A percentile compares a stretch with the other conserved stretches of the same genome.
These are phyloP conservation scores for Aurantiochytrium sp. DNA, from an alignment of 108 stramenopile species.

Conservation along the genomic window DNA sequence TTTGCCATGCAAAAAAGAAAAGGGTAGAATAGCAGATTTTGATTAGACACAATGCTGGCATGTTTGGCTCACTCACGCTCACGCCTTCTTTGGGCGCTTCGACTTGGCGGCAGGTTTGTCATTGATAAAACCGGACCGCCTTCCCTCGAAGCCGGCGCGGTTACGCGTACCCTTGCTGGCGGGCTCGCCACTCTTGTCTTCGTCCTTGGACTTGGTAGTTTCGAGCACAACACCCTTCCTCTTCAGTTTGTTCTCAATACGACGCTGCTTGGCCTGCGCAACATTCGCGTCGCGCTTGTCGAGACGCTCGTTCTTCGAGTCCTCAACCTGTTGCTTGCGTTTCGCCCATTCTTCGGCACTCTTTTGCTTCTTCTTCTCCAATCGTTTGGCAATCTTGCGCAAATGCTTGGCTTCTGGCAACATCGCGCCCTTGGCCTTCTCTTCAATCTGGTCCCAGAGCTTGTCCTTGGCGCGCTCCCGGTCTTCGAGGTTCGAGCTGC, in stretches of 20 bases:
- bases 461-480: background rate
- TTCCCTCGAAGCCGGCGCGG: background rate
- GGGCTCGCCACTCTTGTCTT: background rate
- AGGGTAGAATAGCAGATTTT: too few species aligned
- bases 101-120: background rate
- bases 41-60: too few species aligned
- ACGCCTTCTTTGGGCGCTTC: too few species aligned
- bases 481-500: conserved; percentile 14
- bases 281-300: conserved; percentile 7
- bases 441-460: background rate
- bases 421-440: background rate
- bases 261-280: background rate
- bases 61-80: too few species aligned
- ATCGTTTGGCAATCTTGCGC: background rate
- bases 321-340: background rate
- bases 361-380: background rate
- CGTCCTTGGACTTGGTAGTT: background rate
- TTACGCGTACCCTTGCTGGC: background rate
- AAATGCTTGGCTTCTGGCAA: background rate
- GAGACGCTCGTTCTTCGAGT: background rate
- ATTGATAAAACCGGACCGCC: background rate
- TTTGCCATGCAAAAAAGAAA: too few species aligned
- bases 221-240: background rate
- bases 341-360: background rate
- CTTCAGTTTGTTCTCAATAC: background rate